Base-by-base conservation (phyloP, 768 basidiomycete genomes). In the Pulveroboletus frians region DNA sequence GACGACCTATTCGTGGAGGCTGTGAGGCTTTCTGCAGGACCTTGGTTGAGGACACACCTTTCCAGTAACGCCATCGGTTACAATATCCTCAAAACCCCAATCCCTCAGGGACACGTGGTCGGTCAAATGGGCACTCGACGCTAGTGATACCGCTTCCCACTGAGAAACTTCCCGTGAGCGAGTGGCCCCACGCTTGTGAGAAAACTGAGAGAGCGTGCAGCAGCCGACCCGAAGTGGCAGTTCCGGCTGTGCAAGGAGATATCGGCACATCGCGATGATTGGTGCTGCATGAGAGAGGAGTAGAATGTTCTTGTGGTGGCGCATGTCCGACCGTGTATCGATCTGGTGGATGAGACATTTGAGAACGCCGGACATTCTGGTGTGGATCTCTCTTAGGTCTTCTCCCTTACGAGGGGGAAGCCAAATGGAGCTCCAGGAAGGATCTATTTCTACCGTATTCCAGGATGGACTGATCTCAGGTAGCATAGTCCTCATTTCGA, bases 11-110 rank as follows among this genome's bases (percentile, higher is more conserved):
- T 11, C 40, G 2, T 9, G 43, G 40, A 37, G 11, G 35, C 47
- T 39, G 51, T 45, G 23, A 52, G 26, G 4, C 15, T 37, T 39
- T 30, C 23, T 34, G 15, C 42, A 13, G 38, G 4, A n/a, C 37
- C n/a, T 29, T 14, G 4, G 29, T 40, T 17, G 32, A 17, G 18
- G 27, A 64, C 74, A 29, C 37, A 85, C 87, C 73, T 81, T 72
- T 38, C 86, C 85, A 51, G 78, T 68, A 5, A 73, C 71, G 0
- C 29, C 47, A 21, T 63, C 54, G 21, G 83, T 74, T 58, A 76
- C 67, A 9, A 87, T 76, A 63, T 91, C 81, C 56, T 88, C 84
- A 52, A 92, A 82, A 13, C 90, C 90, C 90, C 90, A 92, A 41
- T 86, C 84, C 54, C 87, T 73, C 45, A 76, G 70, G 2, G 76